A percentile compares a stretch with the other conserved stretches of the same genome.
Conservation (phyloP, 306 rosid species). For the Vicia faba region DNA sequence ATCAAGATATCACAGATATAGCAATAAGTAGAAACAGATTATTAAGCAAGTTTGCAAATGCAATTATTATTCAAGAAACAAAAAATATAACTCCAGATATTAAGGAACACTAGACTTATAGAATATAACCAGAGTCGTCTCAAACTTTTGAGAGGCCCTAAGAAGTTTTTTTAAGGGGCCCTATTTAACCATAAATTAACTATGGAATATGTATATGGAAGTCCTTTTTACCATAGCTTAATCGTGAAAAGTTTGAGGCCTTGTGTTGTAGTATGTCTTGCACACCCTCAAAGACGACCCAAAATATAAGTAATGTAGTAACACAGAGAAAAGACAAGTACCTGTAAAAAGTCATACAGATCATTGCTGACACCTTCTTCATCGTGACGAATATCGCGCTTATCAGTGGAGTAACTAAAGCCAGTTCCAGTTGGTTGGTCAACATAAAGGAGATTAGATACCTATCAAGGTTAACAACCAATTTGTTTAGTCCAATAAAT, state of each 20-base stretch:
- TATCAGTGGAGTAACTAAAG: slow-evolving; percentile 80
- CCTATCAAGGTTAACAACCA: slow-evolving; percentile 56
- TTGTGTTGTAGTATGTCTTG: no score
- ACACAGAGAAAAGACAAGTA: slow-evolving; percentile 35
- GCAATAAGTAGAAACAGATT: background rate
- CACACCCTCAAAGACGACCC: no score
- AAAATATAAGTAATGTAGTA: background rate
- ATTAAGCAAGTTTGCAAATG: slow-evolving; percentile 12
- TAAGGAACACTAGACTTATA: slow-evolving; percentile 11
- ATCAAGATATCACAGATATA: slow-evolving; percentile 22
- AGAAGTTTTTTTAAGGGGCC: no score
- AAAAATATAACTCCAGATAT: background rate
- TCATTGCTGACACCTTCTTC: slow-evolving; percentile 90
- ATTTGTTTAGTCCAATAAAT: slow-evolving; percentile 29
- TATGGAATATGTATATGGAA: no score
- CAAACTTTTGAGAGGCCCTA: no score
- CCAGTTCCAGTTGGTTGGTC: slow-evolving; percentile 99
- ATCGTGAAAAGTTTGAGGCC: no score
- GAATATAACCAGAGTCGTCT: slow-evolving; percentile 21
- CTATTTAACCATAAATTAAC: no score
- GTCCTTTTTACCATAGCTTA: no score
- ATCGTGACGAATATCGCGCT: slow-evolving; percentile 78
- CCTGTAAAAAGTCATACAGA: slow-evolving; percentile 91
- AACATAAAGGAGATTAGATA: slow-evolving; percentile 86
- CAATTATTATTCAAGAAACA: slow-evolving; percentile 2